Conservation (phyloP, 2,329 filamentous ascomycete genomes). For the Fusarium keratoplasticum region DNA sequence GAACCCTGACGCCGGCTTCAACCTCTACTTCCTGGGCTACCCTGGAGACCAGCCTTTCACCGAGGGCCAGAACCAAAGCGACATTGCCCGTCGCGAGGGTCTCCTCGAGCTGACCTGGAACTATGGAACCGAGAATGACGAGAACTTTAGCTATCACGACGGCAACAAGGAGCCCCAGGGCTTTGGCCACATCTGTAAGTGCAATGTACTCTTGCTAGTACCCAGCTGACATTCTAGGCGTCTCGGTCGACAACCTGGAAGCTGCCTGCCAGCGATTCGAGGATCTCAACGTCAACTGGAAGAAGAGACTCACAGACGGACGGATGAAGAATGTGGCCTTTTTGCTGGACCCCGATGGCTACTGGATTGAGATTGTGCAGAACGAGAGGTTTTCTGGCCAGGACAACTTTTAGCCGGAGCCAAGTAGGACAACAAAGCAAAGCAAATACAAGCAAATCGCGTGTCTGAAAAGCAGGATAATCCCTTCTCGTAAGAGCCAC, state of each 20-base stretch:
- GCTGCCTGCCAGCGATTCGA: slow-evolving; percentile 90
- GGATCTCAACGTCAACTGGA: slow-evolving; percentile 84
- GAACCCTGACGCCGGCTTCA: slow-evolving; percentile 79
- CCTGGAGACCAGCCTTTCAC: slow-evolving; percentile 65
- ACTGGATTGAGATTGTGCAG: slow-evolving; percentile 85
- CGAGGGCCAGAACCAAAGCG: slow-evolving; percentile 55
- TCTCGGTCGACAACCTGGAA: slow-evolving; percentile 89
- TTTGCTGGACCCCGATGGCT: slow-evolving; percentile 86
- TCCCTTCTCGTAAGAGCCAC: slow-evolving; percentile 1
- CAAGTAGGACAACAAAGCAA: not conserved
- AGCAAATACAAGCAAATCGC: not conserved
- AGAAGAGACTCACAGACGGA: slow-evolving; percentile 94
- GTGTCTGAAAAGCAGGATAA: not conserved
- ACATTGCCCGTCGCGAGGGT: slow-evolving; percentile 78
- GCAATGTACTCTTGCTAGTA: not conserved
- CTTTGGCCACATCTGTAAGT: slow-evolving; percentile 90
- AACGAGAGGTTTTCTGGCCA: slow-evolving; percentile 75
- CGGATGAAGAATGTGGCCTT: slow-evolving; percentile 96
- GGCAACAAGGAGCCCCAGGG: slow-evolving; percentile 93
- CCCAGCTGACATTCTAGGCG: slow-evolving; percentile 59
- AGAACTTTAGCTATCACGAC: slow-evolving; percentile 87
- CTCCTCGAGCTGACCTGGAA: slow-evolving; percentile 92
- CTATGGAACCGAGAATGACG: slow-evolving; percentile 86
- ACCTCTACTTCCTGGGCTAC: slow-evolving; percentile 93
- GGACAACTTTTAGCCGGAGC: slow-evolving; percentile 60